Evolutionary conservation across 768 basidiomycete species (phyloP).

Genomic region (Podaxis pistillaris): DNA sequence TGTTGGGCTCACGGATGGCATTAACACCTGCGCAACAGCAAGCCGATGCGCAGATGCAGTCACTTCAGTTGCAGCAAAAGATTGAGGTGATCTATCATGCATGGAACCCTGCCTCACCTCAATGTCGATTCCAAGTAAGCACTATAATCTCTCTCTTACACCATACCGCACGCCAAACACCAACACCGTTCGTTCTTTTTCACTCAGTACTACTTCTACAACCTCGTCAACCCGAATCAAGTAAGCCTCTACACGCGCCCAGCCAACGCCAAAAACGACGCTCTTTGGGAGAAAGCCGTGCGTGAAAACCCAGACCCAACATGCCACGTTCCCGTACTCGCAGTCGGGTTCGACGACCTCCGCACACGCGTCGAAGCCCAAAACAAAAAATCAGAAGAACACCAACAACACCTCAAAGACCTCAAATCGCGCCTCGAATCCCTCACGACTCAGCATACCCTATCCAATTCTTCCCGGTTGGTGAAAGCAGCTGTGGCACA

Average conservation of each 20-base stretch:
- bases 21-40: slow-evolving; percentile 41
- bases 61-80: slow-evolving; percentile 47
- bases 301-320: slow-evolving; percentile 81
- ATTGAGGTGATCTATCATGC: slow-evolving; percentile 66
- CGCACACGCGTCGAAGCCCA: slow-evolving; percentile 79
- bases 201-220: slow-evolving; percentile 77
- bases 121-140: slow-evolving; percentile 79
- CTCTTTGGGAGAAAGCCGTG: slow-evolving; percentile 74
- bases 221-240: slow-evolving; percentile 70
- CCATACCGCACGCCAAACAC: background rate
- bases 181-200: background rate
- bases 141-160: background rate
- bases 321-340: slow-evolving; percentile 70
- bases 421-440: slow-evolving; percentile 61
- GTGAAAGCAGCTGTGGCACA: slow-evolving; percentile 61
- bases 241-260: slow-evolving; percentile 71
- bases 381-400: slow-evolving; percentile 58
- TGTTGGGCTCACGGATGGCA: slow-evolving; percentile 37
- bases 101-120: slow-evolving; percentile 67
- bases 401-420: slow-evolving; percentile 71
- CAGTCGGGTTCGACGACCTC: slow-evolving; percentile 79
- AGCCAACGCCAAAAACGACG: slow-evolving; percentile 66
- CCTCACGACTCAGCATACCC: slow-evolving; percentile 59
- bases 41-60: slow-evolving; percentile 62
- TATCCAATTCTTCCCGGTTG: slow-evolving; percentile 68